phyloP scores from a whole-genome alignment of 352 stramenopile genomes.

The Pythium biforme region DNA sequence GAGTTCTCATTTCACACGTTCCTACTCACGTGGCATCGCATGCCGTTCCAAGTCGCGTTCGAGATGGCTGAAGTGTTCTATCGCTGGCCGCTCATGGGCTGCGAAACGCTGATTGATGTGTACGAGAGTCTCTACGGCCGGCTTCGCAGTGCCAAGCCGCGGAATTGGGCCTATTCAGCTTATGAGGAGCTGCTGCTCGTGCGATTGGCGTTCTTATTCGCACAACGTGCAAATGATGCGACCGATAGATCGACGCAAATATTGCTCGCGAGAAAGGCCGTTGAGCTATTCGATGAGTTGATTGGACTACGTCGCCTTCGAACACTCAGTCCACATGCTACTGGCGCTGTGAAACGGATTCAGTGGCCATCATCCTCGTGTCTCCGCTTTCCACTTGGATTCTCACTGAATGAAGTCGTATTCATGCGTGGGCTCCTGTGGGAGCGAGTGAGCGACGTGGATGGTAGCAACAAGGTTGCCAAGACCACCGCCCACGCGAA shows the following conservation, averaged over 20 bases:
- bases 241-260: background rate
- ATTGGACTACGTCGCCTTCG: conserved; percentile 14
- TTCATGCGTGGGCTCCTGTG: conserved; percentile 26
- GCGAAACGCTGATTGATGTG: conserved; percentile 35
- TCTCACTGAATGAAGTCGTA: conserved; percentile 15
- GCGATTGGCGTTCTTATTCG: conserved; percentile 55
- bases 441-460: conserved; percentile 6
- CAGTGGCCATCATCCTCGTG: conserved; percentile 12
- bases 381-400: conserved; percentile 9
- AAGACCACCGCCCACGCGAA: conserved; percentile 27
- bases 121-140: conserved; percentile 59
- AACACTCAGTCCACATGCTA: background rate
- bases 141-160: conserved; percentile 35
- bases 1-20: conserved; percentile 24
- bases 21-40: conserved; percentile 51
- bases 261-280: conserved; percentile 3
- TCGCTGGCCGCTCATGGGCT: conserved; percentile 20
- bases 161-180: conserved; percentile 29
- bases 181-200: conserved; percentile 59
- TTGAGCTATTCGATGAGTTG: conserved; percentile 24
- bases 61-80: conserved; percentile 66
- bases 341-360: conserved; percentile 3
- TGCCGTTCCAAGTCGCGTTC: conserved; percentile 62
- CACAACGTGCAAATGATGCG: conserved; percentile 23
- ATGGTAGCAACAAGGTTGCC: background rate